Base-by-base conservation (phyloP, 768 basidiomycete species). In the Lactifluus rugatus region DNA sequence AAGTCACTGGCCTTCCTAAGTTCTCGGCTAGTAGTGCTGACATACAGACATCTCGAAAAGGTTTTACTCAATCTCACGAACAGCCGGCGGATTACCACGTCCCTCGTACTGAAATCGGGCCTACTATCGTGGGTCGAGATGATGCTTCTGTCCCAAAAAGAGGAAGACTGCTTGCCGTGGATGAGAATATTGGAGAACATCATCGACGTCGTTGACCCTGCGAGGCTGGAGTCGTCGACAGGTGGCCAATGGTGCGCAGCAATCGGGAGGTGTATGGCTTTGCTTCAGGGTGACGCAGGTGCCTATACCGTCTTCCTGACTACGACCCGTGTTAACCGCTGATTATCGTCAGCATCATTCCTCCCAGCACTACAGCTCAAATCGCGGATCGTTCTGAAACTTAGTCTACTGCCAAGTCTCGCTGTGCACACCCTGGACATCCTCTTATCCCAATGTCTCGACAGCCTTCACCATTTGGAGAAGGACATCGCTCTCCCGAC, bases 41-140 rank as follows among this genome's bases (percentile, higher is more conserved):
- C 36, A 52, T 1, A 31, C 5, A 13, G 5, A 14, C 34, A 7
- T 26, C 39, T 37, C 21, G 14, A 46, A 45, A 41, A 92, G 87
- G 78, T 91, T 4, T 75, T 94, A 1, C 83, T 85, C 2, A 89
- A 85, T 65, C 65, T 93, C 54, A 87, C 89, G 0, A 81, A 78
- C 64, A 84, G 88, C 64, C 62, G 71, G 0, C 81, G 85, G 62
- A 90, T 90, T 0, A 78, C 82, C 7, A 81, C 77, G 11, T 85
- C 86, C 0, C 75, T 95, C 44, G 72, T 92, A 11, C 74, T 89
- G 50, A 84, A 84, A 63, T 83, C 85, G 0, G 79, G 81, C 1
- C 74, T 94, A 8, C 71, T 95, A 2, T 70, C 83, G 0, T 97
- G 93, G 93, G 82, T 94, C 25, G 84, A 88, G 66, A 82, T 87